Evolutionary conservation across 2,329 filamentous ascomycete genomes (phyloP), one percentile per base, ranked within the genome.

Genomic region (Fusarium fracticaudum): DNA sequence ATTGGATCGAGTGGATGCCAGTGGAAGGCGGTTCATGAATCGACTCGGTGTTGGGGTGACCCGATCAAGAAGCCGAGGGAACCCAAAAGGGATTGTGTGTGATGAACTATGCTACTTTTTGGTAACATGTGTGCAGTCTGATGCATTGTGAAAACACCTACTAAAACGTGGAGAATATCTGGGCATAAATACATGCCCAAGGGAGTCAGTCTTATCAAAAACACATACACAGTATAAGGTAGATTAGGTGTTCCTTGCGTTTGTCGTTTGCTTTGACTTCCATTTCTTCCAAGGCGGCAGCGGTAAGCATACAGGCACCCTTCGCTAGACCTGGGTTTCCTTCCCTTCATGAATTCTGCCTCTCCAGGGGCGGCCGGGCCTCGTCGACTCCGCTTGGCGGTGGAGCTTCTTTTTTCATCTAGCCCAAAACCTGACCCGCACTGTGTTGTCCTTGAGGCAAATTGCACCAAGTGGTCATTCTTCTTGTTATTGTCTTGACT

Each of bases 371-470:
- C 45, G 66, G 60, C 67, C 67, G 67, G 66, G 20, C 67, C 60
- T 70, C 66, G 60, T 70, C 67, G 33, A 66, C 67, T 60, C 67
- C 47, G 33, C 67, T 66, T 66, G 60, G 37, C n/a, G 43, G 66
- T 70, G 67, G 67, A 38, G 48, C 66, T 20, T n/a, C 33, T 40
- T 41, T 51, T 54, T 54, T 64, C 29, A 47, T 54, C 59, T 60
- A 48, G 48, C 41, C 60, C 60, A 47, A 67, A 57, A 22, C 55
- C 20, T 50, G 64, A 41, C 64, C 60, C 60, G 72, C 72, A 74
- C 72, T 75, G 72, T 74, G 67, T 66, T 66, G 53, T 65, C 41
- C 60, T 69, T 64, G 50, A 57, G 68, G 67, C 71, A 74, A 69
- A 74, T 74, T 74, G 26, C 64, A 69, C 44, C 47, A 65, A 59